Evolutionary conservation across 75 land plant species (phyloP), one percentile per base, ranked within the genome.

Genomic region (Sequoiadendron giganteum): DNA sequence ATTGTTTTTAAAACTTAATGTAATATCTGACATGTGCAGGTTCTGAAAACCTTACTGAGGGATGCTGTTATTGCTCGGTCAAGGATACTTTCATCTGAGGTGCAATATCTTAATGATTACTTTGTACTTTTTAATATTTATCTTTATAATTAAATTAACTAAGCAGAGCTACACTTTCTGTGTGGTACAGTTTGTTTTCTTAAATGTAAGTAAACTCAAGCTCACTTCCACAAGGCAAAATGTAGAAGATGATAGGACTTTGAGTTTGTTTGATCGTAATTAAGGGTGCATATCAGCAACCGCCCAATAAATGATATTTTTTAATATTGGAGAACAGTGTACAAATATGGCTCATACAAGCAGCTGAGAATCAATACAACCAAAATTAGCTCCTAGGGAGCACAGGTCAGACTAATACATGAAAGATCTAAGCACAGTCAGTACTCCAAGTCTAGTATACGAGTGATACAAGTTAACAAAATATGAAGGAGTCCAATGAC

Each of bases 51-150:
- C 45, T 82, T 97, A 89, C 92, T 97, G 15, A 88, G 78, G 75
- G 99, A 97, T 89, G 95, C 94, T 18, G 93, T 91, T 30, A 94
- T 97, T 76, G 81, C 93, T 58, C 90, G 90, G 42, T 92, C 99
- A 40, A 93, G 99, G 79, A 90, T 96, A 83, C 15, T 43, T 82
- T 76, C 85, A 58, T 86, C 85, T 89, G 97, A 95, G 93, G 96
- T 93, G 54, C 58, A n/a, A 30, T 56, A 70, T 75, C 45, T 30
- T 88, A 42, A 39, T 38, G 0, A 25, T 45, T 36, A 14, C 10
- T 36, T 42, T 42, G 4, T 42, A 42, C 43, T 52, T 52, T 84
- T 16, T 42, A 18, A 14, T 4, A 18, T 80, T 73, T 72, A 75
- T 25, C 13, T 43, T 25, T 43, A 25, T 81, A 25, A 42, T 11